Conservation (phyloP, 148 eudicot genomes). For the Agrostemma githago region DNA sequence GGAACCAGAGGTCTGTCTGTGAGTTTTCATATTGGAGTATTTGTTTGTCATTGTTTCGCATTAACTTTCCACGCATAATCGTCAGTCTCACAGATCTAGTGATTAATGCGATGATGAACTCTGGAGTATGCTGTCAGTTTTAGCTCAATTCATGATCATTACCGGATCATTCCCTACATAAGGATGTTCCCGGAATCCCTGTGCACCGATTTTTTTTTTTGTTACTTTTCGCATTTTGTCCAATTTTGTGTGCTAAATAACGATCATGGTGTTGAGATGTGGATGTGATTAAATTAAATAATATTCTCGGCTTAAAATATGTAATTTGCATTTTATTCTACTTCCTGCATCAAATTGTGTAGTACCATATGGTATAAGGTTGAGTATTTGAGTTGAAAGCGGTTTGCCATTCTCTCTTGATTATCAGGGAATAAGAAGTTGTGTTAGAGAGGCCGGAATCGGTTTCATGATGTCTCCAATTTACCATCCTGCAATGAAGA, state of each 20-base stretch:
- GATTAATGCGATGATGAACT: constrained; percentile 10
- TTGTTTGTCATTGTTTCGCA: neutral
- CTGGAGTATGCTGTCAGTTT: constrained; percentile 9
- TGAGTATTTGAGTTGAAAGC: neutral
- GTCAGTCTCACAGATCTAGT: neutral
- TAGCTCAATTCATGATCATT: neutral
- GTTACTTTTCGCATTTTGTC: no score
- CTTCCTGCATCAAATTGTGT: neutral
- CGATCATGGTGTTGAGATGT: neutral
- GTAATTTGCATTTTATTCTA: neutral
- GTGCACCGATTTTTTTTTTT: no score
- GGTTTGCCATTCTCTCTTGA: constrained; percentile 2
- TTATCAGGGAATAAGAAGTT: constrained; percentile 63
- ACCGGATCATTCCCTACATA: neutral
- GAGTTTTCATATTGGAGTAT: neutral
- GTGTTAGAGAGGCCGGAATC: constrained; percentile 81
- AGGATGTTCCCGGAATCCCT: no score
- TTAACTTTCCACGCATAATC: neutral
- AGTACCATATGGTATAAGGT: neutral
- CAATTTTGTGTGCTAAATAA: no score
- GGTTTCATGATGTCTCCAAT: constrained; percentile 96
- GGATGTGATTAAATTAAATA: neutral
- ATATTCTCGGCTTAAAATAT: neutral
- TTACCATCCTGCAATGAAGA: constrained; percentile 97
- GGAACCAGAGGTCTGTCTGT: constrained; percentile 70